Evolutionary conservation across 805 yeast species (phyloP).

Genomic region (Candida broadrunensis): DNA sequence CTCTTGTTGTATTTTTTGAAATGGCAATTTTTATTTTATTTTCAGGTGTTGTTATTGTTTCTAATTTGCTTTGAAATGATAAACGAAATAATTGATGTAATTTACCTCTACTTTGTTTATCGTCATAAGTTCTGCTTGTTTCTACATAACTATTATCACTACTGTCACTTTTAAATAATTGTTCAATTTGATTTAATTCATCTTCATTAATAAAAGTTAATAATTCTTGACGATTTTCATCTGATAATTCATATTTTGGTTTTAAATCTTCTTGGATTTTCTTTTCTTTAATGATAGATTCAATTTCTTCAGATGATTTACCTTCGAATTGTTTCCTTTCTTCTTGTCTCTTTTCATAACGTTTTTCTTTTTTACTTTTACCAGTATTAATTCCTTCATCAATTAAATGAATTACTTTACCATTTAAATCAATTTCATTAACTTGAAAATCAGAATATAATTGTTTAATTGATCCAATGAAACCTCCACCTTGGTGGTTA

Average conservation of each 20-base stretch:
- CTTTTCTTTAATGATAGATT: slow-evolving; percentile 20
- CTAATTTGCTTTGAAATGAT: slow-evolving; percentile 72
- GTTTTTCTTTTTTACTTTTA: slow-evolving; percentile 45
- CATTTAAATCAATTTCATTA: slow-evolving; percentile 73
- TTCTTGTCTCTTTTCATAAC: slow-evolving; percentile 40
- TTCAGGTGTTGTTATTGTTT: slow-evolving; percentile 69
- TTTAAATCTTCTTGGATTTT: slow-evolving; percentile 16
- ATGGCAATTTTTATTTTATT: slow-evolving; percentile 65
- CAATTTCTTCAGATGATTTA: slow-evolving; percentile 31
- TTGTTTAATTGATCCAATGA: slow-evolving; percentile 78
- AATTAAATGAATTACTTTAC: slow-evolving; percentile 67
- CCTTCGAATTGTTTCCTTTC: slow-evolving; percentile 29
- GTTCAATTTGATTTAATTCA: slow-evolving; percentile 55
- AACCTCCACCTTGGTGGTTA: slow-evolving; percentile 51
- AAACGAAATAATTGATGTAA: slow-evolving; percentile 75
- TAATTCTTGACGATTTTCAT: slow-evolving; percentile 47
- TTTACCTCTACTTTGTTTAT: slow-evolving; percentile 70
- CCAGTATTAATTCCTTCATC: slow-evolving; percentile 67
- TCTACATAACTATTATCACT: slow-evolving; percentile 57
- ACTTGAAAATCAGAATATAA: slow-evolving; percentile 92
- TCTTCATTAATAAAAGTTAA: slow-evolving; percentile 56
- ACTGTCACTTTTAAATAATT: slow-evolving; percentile 51
- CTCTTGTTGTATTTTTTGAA: slow-evolving; percentile 41
- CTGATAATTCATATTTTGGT: slow-evolving; percentile 41
- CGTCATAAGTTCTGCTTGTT: slow-evolving; percentile 55